Evolutionary conservation across 2,329 filamentous ascomycete species (phyloP).

Genomic region (Orbilia oligospora): DNA sequence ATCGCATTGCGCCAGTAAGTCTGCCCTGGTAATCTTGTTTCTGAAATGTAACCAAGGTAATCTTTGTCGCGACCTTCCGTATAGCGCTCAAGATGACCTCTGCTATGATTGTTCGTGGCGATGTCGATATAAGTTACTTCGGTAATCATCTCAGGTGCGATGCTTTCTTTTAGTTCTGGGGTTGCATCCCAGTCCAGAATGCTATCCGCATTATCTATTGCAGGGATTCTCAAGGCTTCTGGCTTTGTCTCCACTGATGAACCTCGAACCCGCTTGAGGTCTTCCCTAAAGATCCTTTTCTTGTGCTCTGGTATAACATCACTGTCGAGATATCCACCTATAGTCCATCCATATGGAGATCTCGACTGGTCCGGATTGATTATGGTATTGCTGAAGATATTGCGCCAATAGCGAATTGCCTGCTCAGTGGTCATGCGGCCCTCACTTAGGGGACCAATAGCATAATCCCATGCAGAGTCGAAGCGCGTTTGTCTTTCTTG

Average conservation of each 20-base stretch:
- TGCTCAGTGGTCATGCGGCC: background rate
- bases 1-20: background rate
- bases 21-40: background rate
- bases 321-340: no score
- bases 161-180: background rate
- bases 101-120: background rate
- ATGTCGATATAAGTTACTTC: conserved; percentile 2
- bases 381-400: background rate
- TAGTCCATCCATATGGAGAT: background rate
- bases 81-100: background rate
- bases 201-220: no score
- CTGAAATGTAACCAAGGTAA: background rate
- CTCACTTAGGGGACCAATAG: background rate
- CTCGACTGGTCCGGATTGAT: no score
- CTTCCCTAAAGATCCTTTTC: background rate
- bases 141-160: background rate
- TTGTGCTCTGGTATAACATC: background rate
- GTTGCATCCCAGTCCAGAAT: background rate
- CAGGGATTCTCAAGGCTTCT: background rate
- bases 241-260: background rate
- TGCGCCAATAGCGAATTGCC: background rate
- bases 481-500: background rate
- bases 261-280: background rate
- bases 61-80: background rate
- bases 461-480: background rate